Evolutionary conservation across 495 filamentous ascomycete species (phyloP).

Genomic region (Usnea hakonensis): DNA sequence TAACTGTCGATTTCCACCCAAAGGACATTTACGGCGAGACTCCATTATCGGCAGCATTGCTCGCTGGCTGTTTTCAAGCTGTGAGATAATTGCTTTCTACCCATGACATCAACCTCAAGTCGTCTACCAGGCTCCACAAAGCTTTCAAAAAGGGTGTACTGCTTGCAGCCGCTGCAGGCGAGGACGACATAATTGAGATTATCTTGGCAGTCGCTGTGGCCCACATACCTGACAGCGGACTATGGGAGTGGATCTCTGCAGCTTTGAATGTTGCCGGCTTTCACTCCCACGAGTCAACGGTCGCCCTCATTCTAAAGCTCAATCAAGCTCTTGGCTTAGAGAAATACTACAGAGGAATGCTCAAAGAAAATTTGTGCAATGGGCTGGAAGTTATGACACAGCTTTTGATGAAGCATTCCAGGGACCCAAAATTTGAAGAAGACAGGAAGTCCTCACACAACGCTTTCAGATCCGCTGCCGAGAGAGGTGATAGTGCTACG

Average conservation of each 20-base stretch:
- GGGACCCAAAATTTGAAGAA: background rate
- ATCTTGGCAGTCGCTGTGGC: too few relatives aligned
- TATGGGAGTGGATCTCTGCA: too few relatives aligned
- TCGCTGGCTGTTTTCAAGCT: background rate
- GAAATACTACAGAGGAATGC: too few relatives aligned
- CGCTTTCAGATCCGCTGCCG: background rate
- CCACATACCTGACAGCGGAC: too few relatives aligned
- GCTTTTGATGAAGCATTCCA: background rate
- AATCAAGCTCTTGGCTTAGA: too few relatives aligned
- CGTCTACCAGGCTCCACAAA: background rate
- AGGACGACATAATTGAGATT: background rate
- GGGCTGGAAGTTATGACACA: background rate
- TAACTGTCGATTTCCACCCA: background rate
- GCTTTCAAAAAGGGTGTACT: too few relatives aligned
- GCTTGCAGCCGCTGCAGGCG: too few relatives aligned
- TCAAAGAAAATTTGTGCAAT: too few relatives aligned
- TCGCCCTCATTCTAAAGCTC: too few relatives aligned
- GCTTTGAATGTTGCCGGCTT: too few relatives aligned
- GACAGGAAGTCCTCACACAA: constrained; percentile 1
- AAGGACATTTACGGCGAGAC: background rate
- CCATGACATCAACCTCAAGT: background rate
- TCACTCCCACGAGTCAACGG: background rate
- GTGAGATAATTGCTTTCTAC: background rate
- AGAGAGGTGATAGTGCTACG: background rate
- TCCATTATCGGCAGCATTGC: background rate